A percentile compares a stretch with the other conserved stretches of the same genome.
Conservation (phyloP, 306 rosid genomes). For the Quercus suber region DNA sequence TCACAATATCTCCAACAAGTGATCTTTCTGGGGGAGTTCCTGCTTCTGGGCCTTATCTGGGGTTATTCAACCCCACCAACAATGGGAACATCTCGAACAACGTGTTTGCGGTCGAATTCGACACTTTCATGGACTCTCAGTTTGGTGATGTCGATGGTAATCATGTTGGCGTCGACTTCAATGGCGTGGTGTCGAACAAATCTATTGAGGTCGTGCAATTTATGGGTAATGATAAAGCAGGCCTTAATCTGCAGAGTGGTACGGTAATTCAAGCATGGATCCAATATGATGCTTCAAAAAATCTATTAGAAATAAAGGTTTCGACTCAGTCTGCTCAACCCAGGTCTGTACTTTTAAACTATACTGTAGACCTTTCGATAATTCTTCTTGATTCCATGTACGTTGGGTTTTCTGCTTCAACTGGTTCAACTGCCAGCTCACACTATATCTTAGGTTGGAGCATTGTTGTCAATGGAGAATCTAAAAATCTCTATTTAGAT, state of each 20-base stretch:
- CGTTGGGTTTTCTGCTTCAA: conserved; percentile 29
- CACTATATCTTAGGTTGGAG: conserved; percentile 30
- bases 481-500: conserved; percentile 14
- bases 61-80: conserved; percentile 24
- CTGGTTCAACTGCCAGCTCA: conserved; percentile 24
- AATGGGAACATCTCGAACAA: conserved; percentile 26
- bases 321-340: conserved; percentile 19
- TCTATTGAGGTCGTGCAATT: conserved; percentile 21
- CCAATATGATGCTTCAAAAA: conserved; percentile 8
- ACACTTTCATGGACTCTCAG: conserved; percentile 13
- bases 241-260: conserved; percentile 16
- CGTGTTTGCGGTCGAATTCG: conserved; percentile 34
- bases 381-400: conserved; percentile 28
- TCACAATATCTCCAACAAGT: background rate
- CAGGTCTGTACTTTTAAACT: conserved; percentile 11
- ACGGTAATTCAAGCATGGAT: conserved; percentile 30
- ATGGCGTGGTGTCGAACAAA: conserved; percentile 20
- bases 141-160: conserved; percentile 20
- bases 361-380: conserved; percentile 19
- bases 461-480: conserved; percentile 20
- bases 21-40: conserved; percentile 7
- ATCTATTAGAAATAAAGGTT: conserved; percentile 14
- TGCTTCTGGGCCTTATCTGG: conserved; percentile 23
- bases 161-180: conserved; percentile 34
- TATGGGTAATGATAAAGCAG: background rate